These are phyloP conservation scores for Rehmannia glutinosa DNA, from an alignment of 257 asterid genomes.

Conservation along the genomic window DNA sequence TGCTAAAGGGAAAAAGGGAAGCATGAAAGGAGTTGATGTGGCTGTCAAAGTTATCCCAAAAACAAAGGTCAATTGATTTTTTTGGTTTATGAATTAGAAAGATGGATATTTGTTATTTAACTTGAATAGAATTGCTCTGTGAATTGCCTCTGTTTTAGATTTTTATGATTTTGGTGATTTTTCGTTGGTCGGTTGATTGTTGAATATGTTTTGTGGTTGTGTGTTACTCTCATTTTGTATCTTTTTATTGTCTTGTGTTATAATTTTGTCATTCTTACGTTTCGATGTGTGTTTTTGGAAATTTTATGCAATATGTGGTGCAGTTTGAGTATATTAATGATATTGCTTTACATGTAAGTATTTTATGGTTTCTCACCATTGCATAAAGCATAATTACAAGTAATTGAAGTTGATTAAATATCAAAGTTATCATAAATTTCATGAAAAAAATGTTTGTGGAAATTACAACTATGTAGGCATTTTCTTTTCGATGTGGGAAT, in stretches of 20 bases:
- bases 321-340: too few relatives aligned
- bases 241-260: too few relatives aligned
- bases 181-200: too few relatives aligned
- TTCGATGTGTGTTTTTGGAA: too few relatives aligned
- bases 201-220: too few relatives aligned
- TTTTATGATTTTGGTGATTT: too few relatives aligned
- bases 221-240: too few relatives aligned
- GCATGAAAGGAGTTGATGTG: slow-evolving; percentile 83
- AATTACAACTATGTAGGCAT: background rate
- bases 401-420: slow-evolving; percentile 3
- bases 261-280: background rate
- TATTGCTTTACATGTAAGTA: background rate
- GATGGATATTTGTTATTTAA: background rate
- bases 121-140: background rate
- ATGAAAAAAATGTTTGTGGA: background rate
- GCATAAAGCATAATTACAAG: background rate
- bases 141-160: slow-evolving; percentile 4
- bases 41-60: slow-evolving; percentile 90
- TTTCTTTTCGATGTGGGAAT: too few relatives aligned
- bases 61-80: slow-evolving; percentile 53
- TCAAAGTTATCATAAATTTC: background rate
- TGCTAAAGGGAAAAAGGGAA: slow-evolving; percentile 78
- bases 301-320: too few relatives aligned
- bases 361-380: background rate
- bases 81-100: background rate